Percentiles rank a stretch among this genome's conserved stretches.
Evolutionary conservation across 805 yeast genomes (phyloP).

Genomic region (Yarrowia osloensis): DNA sequence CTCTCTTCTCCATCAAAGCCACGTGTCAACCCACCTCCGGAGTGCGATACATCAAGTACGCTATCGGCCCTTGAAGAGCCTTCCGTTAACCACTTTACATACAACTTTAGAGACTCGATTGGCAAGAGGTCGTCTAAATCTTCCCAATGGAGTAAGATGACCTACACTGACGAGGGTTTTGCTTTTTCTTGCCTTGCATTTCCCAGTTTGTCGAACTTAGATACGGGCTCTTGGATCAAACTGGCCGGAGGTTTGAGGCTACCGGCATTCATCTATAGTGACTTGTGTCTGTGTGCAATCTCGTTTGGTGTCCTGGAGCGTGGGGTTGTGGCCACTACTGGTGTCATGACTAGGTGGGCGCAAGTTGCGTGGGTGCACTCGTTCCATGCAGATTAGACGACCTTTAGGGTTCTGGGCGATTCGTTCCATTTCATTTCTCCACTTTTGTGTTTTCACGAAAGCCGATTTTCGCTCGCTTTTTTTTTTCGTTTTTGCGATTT

Average conservation of each 20-base stretch:
- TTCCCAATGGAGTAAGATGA: slow-evolving; percentile 26
- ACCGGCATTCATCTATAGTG: not conserved
- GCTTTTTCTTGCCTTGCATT: slow-evolving; percentile 18
- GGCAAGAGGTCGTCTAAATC: slow-evolving; percentile 9
- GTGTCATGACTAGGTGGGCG: too few relatives aligned
- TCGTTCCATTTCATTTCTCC: slow-evolving; percentile 12
- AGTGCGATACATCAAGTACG: not conserved
- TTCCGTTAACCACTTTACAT: not conserved
- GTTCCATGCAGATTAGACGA: slow-evolving; percentile 22
- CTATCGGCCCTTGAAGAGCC: not conserved
- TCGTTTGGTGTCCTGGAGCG: too few relatives aligned
- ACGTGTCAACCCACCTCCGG: not conserved
- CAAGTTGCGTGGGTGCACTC: not conserved
- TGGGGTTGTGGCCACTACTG: too few relatives aligned
- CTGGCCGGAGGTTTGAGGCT: not conserved
- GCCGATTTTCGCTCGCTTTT: not conserved
- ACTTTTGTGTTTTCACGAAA: not conserved
- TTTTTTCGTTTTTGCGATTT: not conserved
- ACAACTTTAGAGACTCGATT: not conserved
- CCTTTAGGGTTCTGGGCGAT: not conserved
- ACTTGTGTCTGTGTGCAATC: not conserved
- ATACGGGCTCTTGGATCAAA: not conserved
- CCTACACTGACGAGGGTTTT: not conserved
- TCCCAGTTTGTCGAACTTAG: not conserved
- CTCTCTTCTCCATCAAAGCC: not conserved